Conservation (phyloP, 768 basidiomycete genomes). For the Russula dissimulans region DNA sequence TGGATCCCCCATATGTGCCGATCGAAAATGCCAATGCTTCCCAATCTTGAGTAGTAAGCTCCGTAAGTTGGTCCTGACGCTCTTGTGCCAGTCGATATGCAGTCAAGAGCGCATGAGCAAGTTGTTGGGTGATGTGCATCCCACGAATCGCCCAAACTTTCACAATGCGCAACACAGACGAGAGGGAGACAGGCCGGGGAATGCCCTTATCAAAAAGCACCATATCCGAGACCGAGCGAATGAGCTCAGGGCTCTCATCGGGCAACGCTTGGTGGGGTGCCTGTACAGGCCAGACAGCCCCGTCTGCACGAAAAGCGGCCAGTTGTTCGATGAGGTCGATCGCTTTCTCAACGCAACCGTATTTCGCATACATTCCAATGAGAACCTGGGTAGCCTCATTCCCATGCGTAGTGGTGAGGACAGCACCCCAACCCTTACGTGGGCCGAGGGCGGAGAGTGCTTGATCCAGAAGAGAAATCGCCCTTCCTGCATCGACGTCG, state of each 20-base stretch:
- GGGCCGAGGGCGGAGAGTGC: constrained; percentile 15
- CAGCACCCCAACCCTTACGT: background rate
- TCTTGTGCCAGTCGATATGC: constrained; percentile 35
- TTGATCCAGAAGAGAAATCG: constrained; percentile 22
- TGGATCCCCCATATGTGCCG: constrained; percentile 13
- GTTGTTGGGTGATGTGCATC: constrained; percentile 27
- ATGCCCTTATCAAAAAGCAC: constrained; percentile 13
- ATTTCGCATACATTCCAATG: constrained; percentile 21
- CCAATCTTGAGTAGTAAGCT: constrained; percentile 36
- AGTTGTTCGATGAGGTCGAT: constrained; percentile 22
- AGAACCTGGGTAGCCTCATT: constrained; percentile 14
- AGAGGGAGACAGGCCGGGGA: constrained; percentile 7
- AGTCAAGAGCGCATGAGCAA: constrained; percentile 35
- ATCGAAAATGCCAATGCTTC: constrained; percentile 37
- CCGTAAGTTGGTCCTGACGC: constrained; percentile 22
- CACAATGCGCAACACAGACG: constrained; percentile 27
- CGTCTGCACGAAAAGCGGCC: constrained; percentile 3
- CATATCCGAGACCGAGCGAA: constrained; percentile 8
- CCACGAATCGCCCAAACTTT: constrained; percentile 29
- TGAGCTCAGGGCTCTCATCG: constrained; percentile 5
- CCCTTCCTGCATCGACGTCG: constrained; percentile 1
- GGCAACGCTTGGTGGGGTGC: background rate
- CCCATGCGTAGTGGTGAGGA: constrained; percentile 10
- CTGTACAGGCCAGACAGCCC: constrained; percentile 1
- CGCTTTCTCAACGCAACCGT: constrained; percentile 22